Base-by-base conservation (phyloP, 371 early-diverging fungal genomes). In the Mortierella sp. region DNA sequence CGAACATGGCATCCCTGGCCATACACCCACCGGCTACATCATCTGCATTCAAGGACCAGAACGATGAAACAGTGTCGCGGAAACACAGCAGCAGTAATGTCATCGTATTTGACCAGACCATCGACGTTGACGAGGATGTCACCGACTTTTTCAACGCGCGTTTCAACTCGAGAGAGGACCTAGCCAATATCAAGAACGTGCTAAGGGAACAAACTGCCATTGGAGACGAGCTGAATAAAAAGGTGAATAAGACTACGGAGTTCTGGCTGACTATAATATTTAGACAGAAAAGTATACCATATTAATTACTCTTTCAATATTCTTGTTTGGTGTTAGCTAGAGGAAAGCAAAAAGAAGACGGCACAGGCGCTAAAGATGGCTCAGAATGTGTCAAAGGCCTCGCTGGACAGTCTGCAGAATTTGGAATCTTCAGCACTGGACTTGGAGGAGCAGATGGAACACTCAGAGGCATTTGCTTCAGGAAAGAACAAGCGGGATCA, bases 71-170 rank as follows among this genome's bases (percentile, higher is more conserved):
- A 42, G 16, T 47, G 48, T 21, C 34, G 9, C 28, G 11, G 45
- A 14, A 47, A 2, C n/a, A 21, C 70, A 47, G 34, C 50, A 63
- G 34, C 63, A 85, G 82, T 52, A 81, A 85, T 58, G 80, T 85
- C 38, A 78, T 85, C 45, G 86, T 85, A 54, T 85, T 85, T 77
- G 86, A 85, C 38, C 77, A 85, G 73, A 80, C 82, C 77, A 81
- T 82, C 70, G 72, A 81, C 52, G 86, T 85, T 16, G 80, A 85
- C 47, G 86, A 85, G n/a, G 86, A 85, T 50, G 82, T 85, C 4
- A 58, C 77, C 45, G 82, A 82, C 86, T 85, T 79, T 75, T 85
- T 85, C 72, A 54, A 81, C 80, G 57, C 80, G 47, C 82, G 70
- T 45, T 85, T 85, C 70, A 24, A 77, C 31, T 73, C 80, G 50